These are phyloP conservation scores for Yamadazyma sp. DNA, from an alignment of 805 yeast genomes.

Conservation along the genomic window DNA sequence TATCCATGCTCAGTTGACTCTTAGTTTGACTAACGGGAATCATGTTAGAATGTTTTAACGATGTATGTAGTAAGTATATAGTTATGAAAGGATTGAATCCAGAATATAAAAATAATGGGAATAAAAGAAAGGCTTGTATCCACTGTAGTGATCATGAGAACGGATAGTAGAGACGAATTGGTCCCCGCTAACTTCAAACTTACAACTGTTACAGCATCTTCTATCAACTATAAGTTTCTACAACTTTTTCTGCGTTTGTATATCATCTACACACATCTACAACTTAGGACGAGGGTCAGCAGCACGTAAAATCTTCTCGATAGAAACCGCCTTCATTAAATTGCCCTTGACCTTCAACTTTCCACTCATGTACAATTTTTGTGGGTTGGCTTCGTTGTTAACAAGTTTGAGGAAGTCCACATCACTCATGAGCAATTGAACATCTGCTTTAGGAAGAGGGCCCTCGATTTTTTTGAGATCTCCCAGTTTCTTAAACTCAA, in stretches of 20 bases:
- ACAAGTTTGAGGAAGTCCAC: conserved; percentile 63
- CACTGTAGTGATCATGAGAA: no score
- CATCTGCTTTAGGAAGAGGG: conserved; percentile 50
- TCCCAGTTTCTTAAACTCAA: conserved; percentile 62
- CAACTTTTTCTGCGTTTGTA: no score
- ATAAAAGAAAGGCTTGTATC: no score
- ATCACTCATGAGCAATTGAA: conserved; percentile 58
- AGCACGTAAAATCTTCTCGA: conserved; percentile 59
- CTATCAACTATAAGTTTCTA: no score
- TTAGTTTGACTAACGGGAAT: conserved; percentile 17
- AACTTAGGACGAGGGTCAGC: conserved; percentile 39
- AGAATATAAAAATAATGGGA: no score
- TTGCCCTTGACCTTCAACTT: conserved; percentile 80
- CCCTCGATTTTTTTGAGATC: conserved; percentile 38
- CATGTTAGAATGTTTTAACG: conserved; percentile 14
- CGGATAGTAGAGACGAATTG: no score
- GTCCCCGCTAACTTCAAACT: no score
- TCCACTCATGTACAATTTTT: conserved; percentile 73
- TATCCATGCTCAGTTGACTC: conserved; percentile 19
- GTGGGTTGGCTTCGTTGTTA: conserved; percentile 73
- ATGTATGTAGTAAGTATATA: not conserved
- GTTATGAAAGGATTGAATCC: no score
- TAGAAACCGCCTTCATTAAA: conserved; percentile 76
- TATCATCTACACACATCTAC: conserved; percentile 16
- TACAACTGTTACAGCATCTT: no score